Conservation (phyloP, 1,284 basidiomycete species). For the Rhodotorula sp. region DNA sequence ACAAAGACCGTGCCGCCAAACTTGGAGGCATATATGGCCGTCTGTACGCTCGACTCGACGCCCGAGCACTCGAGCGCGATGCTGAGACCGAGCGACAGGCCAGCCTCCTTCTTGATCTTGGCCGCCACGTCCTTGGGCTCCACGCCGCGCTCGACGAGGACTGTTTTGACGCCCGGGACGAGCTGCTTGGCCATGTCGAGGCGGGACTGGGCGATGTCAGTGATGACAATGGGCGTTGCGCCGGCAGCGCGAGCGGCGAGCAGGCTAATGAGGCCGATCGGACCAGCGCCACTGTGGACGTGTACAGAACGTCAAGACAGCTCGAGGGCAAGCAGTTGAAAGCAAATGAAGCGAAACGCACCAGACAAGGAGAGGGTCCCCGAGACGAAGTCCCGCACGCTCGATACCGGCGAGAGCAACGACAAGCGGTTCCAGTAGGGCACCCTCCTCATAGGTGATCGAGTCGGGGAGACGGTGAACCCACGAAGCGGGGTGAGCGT, state of each 20-base stretch:
- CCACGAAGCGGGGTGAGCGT: conserved; percentile 58
- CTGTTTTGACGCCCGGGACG: conserved; percentile 53
- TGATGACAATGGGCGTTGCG: conserved; percentile 56
- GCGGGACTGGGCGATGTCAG: conserved; percentile 55
- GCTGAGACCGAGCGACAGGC: conserved; percentile 41
- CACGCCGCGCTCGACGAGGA: conserved; percentile 47
- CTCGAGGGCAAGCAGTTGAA: too few species aligned
- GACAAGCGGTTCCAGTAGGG: conserved; percentile 52
- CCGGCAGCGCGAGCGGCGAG: conserved; percentile 57
- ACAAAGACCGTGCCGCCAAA: conserved; percentile 42
- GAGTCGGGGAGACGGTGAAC: conserved; percentile 56
- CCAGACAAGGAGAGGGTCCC: conserved; percentile 49
- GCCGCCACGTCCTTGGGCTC: conserved; percentile 47
- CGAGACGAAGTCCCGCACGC: conserved; percentile 53
- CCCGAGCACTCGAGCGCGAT: conserved; percentile 75
- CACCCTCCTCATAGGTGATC: conserved; percentile 56
- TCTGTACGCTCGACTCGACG: conserved; percentile 80
- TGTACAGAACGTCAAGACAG: conserved; percentile 6
- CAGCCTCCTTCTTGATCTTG: conserved; percentile 49
- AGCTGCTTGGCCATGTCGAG: conserved; percentile 57
- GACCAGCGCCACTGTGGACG: conserved; percentile 52
- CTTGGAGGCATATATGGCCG: conserved; percentile 60
- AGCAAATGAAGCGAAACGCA: neutral
- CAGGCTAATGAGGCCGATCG: conserved; percentile 57
- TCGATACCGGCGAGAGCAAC: conserved; percentile 59